These are phyloP conservation scores for Apiospora hydei DNA, from an alignment of 2,329 filamentous ascomycete genomes.

Conservation along the genomic window DNA sequence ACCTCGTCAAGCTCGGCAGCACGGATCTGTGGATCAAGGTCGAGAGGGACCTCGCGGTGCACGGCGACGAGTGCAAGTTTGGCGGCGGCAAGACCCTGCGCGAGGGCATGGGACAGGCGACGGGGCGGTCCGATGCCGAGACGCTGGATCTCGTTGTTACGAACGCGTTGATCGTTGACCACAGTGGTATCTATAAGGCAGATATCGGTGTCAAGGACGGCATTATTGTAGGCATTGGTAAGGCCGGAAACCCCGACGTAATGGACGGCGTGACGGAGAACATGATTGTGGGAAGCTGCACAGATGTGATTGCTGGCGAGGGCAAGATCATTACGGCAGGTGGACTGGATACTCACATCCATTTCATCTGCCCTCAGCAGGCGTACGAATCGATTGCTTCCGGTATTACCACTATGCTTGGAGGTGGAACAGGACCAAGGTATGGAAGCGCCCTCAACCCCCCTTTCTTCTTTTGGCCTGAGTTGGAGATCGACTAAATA, in stretches of 20 bases:
- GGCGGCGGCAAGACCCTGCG: constrained; percentile 92
- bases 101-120: constrained; percentile 95
- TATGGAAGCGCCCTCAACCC: constrained; percentile 43
- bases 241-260: constrained; percentile 95
- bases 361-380: constrained; percentile 96
- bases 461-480: not conserved
- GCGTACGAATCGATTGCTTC: constrained; percentile 82
- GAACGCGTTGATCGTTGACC: constrained; percentile 91
- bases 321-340: constrained; percentile 90
- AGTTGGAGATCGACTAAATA: constrained; percentile 33
- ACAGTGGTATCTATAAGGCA: constrained; percentile 92
- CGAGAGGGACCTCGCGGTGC: constrained; percentile 82
- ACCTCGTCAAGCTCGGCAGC: constrained; percentile 79
- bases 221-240: constrained; percentile 86
- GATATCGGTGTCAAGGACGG: constrained; percentile 94
- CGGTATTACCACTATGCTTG: constrained; percentile 89
- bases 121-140: constrained; percentile 74
- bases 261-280: constrained; percentile 85
- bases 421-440: constrained; percentile 92
- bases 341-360: constrained; percentile 88
- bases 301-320: constrained; percentile 91
- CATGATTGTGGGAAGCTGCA: constrained; percentile 86
- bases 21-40: constrained; percentile 92
- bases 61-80: constrained; percentile 95
- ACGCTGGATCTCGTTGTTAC: constrained; percentile 85